Evolutionary conservation across 352 stramenopile genomes (phyloP).

Genomic region (Phytophthora palmivora): DNA sequence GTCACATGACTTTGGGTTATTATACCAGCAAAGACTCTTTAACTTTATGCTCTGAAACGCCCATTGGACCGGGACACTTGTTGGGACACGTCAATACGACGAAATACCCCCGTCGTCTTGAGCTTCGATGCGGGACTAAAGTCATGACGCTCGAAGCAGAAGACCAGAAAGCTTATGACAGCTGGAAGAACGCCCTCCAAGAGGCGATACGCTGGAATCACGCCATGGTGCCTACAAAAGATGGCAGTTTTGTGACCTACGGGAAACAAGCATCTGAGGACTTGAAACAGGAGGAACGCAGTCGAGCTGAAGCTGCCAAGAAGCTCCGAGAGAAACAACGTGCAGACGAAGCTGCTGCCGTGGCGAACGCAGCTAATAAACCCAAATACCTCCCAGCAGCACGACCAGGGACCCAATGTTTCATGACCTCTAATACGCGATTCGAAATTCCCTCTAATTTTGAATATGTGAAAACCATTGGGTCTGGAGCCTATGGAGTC

Average conservation of each 20-base stretch:
- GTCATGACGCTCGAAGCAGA: slow-evolving; percentile 80
- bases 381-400: slow-evolving; percentile 85
- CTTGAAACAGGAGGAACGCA: slow-evolving; percentile 73
- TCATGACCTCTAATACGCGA: slow-evolving; percentile 85
- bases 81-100: slow-evolving; percentile 53
- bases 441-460: slow-evolving; percentile 85
- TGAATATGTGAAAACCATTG: slow-evolving; percentile 89
- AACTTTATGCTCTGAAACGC: slow-evolving; percentile 81
- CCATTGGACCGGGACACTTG: slow-evolving; percentile 76
- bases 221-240: slow-evolving; percentile 83
- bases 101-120: slow-evolving; percentile 70
- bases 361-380: slow-evolving; percentile 76
- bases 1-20: slow-evolving; percentile 89
- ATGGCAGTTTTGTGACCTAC: slow-evolving; percentile 83
- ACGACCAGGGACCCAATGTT: slow-evolving; percentile 74
- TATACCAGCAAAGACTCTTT: slow-evolving; percentile 88
- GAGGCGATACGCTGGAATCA: slow-evolving; percentile 90
- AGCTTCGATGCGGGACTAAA: slow-evolving; percentile 77
- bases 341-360: slow-evolving; percentile 65
- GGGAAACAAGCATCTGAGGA: slow-evolving; percentile 81
- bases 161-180: slow-evolving; percentile 56
- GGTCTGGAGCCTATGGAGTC: slow-evolving; percentile 92
- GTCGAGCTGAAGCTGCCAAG: slow-evolving; percentile 73
- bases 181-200: slow-evolving; percentile 78
- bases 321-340: slow-evolving; percentile 80